These are phyloP conservation scores for Claviceps capensis DNA, from an alignment of 2,329 filamentous ascomycete species.

Conservation along the genomic window DNA sequence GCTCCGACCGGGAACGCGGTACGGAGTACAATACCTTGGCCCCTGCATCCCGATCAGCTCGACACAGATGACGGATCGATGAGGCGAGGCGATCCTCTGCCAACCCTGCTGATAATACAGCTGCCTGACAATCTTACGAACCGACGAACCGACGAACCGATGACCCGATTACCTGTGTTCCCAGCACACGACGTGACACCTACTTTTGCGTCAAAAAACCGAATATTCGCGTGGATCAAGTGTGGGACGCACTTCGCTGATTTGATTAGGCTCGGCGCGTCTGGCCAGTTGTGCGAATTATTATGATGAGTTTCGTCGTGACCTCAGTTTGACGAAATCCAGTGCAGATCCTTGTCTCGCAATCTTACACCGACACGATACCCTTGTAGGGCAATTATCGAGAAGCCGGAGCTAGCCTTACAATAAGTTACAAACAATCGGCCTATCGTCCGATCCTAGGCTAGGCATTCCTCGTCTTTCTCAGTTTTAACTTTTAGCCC, in stretches of 20 bases:
- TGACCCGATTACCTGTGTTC: too few relatives aligned
- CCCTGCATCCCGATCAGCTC: neutral
- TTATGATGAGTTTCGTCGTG: neutral
- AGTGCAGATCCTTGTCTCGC: neutral
- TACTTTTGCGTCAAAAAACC: too few relatives aligned
- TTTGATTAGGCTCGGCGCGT: neutral
- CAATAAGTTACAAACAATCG: neutral
- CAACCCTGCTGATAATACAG: neutral
- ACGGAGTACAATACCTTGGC: too few relatives aligned
- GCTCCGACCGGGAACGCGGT: too few relatives aligned
- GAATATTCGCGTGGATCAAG: too few relatives aligned
- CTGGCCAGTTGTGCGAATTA: neutral
- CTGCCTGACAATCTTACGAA: neutral
- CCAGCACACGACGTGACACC: too few relatives aligned
- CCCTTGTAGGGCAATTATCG: neutral
- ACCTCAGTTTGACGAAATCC: neutral
- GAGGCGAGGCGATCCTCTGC: neutral
- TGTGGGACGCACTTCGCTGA: too few relatives aligned
- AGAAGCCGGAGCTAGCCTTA: neutral
- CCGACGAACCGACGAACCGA: neutral
- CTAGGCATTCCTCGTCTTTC: neutral
- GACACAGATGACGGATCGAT: neutral
- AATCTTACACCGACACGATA: neutral
- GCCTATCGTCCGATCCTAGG: neutral
- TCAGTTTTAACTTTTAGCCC: neutral